phyloP scores from a whole-genome alignment of 805 yeast species.

The Zygotorulaspora sp. region DNA sequence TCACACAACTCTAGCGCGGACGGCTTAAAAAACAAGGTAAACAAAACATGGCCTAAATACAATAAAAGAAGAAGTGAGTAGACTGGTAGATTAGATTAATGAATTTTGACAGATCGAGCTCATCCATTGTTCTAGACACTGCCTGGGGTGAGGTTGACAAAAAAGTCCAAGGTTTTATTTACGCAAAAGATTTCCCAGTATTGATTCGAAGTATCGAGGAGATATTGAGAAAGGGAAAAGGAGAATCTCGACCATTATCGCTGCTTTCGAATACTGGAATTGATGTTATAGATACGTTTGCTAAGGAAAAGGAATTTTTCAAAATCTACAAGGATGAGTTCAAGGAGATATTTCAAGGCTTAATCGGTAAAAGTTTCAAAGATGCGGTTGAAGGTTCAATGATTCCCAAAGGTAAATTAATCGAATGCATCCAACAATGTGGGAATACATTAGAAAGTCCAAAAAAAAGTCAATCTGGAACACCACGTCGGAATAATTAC shows the following conservation, averaged over 20 bases:
- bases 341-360: constrained; percentile 29
- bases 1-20: too few relatives aligned
- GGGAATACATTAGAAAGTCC: background rate
- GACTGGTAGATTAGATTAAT: too few relatives aligned
- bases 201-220: constrained; percentile 20
- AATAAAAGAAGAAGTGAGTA: too few relatives aligned
- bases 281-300: constrained; percentile 28
- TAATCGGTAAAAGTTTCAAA: constrained; percentile 34
- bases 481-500: constrained; percentile 8
- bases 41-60: too few relatives aligned
- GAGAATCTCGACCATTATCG: constrained; percentile 9
- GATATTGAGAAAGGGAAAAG: constrained; percentile 14
- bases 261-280: constrained; percentile 29
- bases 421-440: constrained; percentile 1
- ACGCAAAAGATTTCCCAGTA: constrained; percentile 29
- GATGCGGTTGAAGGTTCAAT: constrained; percentile 23
- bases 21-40: too few relatives aligned
- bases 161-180: constrained; percentile 25
- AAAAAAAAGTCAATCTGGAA: constrained; percentile 1
- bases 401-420: constrained; percentile 9
- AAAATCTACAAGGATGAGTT: constrained; percentile 35
- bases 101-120: constrained; percentile 16
- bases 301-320: constrained; percentile 28
- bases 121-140: constrained; percentile 18
- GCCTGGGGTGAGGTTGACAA: constrained; percentile 28